Evolutionary conservation across 2,329 filamentous ascomycete genomes (phyloP).

Genomic region (Neonectria hederae): DNA sequence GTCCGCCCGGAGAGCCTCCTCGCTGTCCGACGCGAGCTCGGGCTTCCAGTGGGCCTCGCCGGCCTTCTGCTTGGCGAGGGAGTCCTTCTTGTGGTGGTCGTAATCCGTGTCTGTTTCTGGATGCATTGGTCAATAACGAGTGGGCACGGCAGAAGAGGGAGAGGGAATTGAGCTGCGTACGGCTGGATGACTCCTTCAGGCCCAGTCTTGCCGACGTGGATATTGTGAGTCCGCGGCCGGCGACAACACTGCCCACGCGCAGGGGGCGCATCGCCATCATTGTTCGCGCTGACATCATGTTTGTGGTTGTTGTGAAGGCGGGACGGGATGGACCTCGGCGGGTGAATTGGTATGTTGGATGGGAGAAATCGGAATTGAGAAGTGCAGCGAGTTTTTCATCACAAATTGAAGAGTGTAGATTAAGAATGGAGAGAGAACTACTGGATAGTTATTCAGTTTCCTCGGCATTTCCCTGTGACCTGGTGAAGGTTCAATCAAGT

Average conservation of each 20-base stretch:
- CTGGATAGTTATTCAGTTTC: not conserved
- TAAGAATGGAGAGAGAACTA: not conserved
- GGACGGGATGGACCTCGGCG: not conserved
- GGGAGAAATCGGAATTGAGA: not conserved
- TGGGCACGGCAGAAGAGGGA: not conserved
- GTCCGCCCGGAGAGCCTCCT: conserved; percentile 79
- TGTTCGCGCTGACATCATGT: conserved; percentile 38
- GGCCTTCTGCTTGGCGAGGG: conserved; percentile 71
- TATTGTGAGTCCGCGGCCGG: conserved; percentile 40
- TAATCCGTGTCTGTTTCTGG: conserved; percentile 52
- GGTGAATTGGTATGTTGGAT: not conserved
- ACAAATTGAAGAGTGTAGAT: not conserved
- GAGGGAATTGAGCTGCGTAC: conserved; percentile 36
- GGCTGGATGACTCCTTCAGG: conserved; percentile 51
- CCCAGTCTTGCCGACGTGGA: conserved; percentile 43
- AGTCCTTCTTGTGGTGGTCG: conserved; percentile 70
- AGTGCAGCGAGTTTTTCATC: not conserved
- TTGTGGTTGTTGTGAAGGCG: conserved; percentile 11
- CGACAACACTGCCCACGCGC: conserved; percentile 31
- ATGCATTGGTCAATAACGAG: not conserved
- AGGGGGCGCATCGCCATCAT: conserved; percentile 39
- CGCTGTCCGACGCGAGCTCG: conserved; percentile 80
- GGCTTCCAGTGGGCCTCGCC: conserved; percentile 81
- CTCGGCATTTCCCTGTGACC: not conserved
- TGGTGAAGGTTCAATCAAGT: not conserved